Evolutionary conservation across 352 stramenopile species (phyloP), one percentile per base, ranked within the genome.

Genomic region (Pythium dissotocum): DNA sequence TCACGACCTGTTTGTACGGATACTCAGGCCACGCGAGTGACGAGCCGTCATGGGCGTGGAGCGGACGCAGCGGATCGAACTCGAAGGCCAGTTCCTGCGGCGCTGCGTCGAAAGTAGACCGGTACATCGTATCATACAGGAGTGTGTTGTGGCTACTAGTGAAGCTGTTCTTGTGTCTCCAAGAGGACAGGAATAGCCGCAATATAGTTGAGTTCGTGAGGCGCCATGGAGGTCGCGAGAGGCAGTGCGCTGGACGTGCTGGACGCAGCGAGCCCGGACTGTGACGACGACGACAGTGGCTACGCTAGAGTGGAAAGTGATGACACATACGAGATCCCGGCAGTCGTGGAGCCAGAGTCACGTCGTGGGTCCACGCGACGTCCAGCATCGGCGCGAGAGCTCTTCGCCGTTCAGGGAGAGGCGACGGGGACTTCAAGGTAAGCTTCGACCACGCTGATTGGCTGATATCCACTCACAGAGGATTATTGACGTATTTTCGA

Each of bases 1-100:
- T 83, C 18, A 71, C 53, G 56, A 88, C 80, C 63, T 89, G 81
- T 61, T 91, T 91, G 76, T 83, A 91, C 0, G 83, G 83, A 63
- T 75, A 91, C 59, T 90, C 83, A 13, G 77, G 78, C 83, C 81
- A 91, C 49, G 59, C 61, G 36, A 91, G 61, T 28, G 69, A 55
- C 21, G 81, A 82, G 48, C 78, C 69, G 4, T 80, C 67, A 40
- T 78, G 76, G 10, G 79, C 73, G 56, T 91, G 79, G 5, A 81
- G 61, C 14, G 78, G 63, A 4, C 71, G 71, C 13, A 91, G 40
- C 6, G 81, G 81, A 48, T 91, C 83, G 55, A 89, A 90, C 6
- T 77, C 74, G 54, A 91, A 88, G 51, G 61, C 60, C 1, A 91
- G 71, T 35, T 72, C 67, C 5, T 60, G 48, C 14, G 63, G 57